Evolutionary conservation across 352 stramenopile species (phyloP), one percentile per base, ranked within the genome.

Genomic region (Phytophthora quininea): DNA sequence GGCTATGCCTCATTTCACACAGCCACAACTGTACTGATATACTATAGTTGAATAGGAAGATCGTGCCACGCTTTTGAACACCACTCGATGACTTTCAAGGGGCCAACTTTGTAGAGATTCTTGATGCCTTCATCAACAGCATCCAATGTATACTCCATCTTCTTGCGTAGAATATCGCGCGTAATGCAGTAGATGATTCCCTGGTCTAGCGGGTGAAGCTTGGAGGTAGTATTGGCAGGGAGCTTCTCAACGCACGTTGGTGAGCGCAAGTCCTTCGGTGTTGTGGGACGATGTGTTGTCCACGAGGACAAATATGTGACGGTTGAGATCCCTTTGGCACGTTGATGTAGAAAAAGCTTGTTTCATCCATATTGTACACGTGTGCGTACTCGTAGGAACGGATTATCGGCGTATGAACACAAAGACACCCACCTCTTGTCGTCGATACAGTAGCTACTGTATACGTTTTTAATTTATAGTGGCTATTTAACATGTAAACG

Each of bases 151-250:
- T 48, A 48, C 42, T 48, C 12, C 42, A 48, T 29, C n/a, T 48
- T 48, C 42, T 48, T 48, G 42, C 42, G 42, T 6, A 48, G 42
- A 5, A 48, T 14, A 14, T 48, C 12, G 7, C 42, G 42, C n/a
- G 8, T 48, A 27, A 48, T 48, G 42, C 42, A 48, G n/a, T 48
- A 48, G 19, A 40, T 48, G 42, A 48, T 48, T 5, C 42, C 42
- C n/a, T 48, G 42, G 42, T 48, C 42, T 7, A 48, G 42, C 42
- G 42, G 42, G 8, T 48, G 42, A 14, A 48, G 42, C 42, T 48
- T 48, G 42, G 42, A 15, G 5, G 42, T 48, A 6, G 42, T 48
- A 14, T 48, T 48, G 12, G 42, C 12, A 27, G 42, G 42, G 7
- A 48, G n/a, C 12, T 27, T 48, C 19, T 48, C 5, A n/a, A 48